phyloP scores from a whole-genome alignment of 345 rosid species.

The Murraya paniculata region DNA sequence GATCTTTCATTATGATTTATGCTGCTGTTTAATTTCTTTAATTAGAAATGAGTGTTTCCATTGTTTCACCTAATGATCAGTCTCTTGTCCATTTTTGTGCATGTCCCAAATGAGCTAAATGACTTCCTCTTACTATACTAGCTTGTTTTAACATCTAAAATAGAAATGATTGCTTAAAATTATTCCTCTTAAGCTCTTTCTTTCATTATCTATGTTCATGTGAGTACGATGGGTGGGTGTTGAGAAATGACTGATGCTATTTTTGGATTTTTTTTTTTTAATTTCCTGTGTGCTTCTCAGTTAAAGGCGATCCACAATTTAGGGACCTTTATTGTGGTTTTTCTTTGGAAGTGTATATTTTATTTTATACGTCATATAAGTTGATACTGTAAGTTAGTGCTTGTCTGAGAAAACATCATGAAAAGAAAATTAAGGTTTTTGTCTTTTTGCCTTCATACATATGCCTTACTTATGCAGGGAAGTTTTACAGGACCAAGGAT shows the following conservation, averaged over 20 bases:
- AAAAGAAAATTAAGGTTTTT: constrained; percentile 21
- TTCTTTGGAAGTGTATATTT: not conserved
- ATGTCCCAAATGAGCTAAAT: not conserved
- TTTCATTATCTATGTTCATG: not conserved
- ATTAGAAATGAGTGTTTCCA: not conserved
- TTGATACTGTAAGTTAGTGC: not conserved
- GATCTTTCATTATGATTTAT: not conserved
- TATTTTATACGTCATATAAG: not conserved
- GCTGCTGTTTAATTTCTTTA: constrained; percentile 2
- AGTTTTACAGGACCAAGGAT: constrained; percentile 96
- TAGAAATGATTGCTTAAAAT: not conserved
- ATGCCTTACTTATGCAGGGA: constrained; percentile 87
- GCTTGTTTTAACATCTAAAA: not conserved
- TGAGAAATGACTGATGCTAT: not conserved
- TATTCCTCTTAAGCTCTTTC: not conserved
- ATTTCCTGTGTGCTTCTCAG: not conserved
- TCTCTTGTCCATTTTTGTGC: not conserved
- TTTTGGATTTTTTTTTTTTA: not conserved
- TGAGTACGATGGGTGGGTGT: not conserved
- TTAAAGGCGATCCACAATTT: not conserved
- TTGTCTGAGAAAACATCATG: not conserved
- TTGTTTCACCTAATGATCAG: not conserved
- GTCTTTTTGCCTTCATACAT: constrained; percentile 40
- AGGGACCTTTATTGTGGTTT: not conserved
- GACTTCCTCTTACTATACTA: not conserved